These are phyloP conservation scores for Urostyla sp. DNA, from an alignment of 73 alveolate genomes.

Conservation along the genomic window DNA sequence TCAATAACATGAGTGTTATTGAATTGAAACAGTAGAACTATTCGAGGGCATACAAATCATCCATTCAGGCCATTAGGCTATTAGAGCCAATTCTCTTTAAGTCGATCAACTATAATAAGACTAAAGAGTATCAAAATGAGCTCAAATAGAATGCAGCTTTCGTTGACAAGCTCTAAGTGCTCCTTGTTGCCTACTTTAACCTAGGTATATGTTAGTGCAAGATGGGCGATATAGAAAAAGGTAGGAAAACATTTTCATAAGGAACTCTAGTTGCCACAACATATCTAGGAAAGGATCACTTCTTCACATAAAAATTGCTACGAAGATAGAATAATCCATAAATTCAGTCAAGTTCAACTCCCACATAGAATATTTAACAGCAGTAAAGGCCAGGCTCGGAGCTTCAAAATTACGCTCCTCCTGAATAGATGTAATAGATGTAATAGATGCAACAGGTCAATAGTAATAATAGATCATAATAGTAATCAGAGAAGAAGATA, in stretches of 20 bases:
- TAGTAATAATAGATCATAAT: not conserved
- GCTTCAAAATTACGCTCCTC: constrained; percentile 4
- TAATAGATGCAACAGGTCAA: too few species aligned
- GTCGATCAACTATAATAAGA: constrained; percentile 19
- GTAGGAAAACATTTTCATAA: constrained; percentile 53
- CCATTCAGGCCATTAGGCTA: constrained; percentile 52
- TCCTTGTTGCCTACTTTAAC: constrained; percentile 56
- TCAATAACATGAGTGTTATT: constrained; percentile 57
- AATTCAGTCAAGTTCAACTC: not conserved
- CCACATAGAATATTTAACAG: not conserved
- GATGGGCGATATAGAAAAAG: constrained; percentile 47
- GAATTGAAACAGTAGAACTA: constrained; percentile 33
- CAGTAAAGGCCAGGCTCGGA: constrained; percentile 28
- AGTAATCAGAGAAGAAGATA: constrained; percentile 8
- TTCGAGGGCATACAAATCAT: constrained; percentile 56
- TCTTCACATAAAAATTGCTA: constrained; percentile 23
- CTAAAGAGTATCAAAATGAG: not conserved
- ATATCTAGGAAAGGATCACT: constrained; percentile 58
- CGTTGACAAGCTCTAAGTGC: constrained; percentile 48
- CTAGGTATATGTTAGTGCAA: constrained; percentile 53
- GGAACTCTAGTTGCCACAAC: constrained; percentile 48
- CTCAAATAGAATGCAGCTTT: constrained; percentile 18
- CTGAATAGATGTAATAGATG: not conserved
- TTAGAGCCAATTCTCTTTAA: constrained; percentile 60
- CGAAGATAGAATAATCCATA: constrained; percentile 15